Evolutionary conservation across 176 grass and related monocot species (phyloP), one percentile per base, ranked within the genome.

Genomic region (Phyllostachys edulis): DNA sequence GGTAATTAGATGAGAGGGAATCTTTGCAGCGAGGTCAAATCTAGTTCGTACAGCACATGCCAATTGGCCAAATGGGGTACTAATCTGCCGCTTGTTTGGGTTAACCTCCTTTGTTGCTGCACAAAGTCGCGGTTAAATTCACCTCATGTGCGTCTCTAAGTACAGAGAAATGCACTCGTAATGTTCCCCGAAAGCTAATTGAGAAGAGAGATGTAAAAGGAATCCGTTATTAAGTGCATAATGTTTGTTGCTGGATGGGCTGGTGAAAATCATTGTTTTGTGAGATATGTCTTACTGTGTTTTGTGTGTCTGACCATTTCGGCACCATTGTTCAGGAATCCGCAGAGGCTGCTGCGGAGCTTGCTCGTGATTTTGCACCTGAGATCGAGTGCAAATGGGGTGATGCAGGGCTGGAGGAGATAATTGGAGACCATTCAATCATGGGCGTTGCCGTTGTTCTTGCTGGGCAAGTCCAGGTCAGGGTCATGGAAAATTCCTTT

Each of bases 391-490:
- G 83, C 71, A 98, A 90, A 91, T 98, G 92, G 92, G 96, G 96
- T 69, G 96, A 98, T 36, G 85, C 80, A 0, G 96, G 96, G 2
- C 80, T 98, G 45, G 93, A 95, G 70, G 96, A 98, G 74, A 98
- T 98, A 74, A 90, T 98, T 63, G 76, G 67, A 66, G 93, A 98
- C 68, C 51, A 1, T 72, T 92, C 91, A 36, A 95, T 98, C 62
- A 24, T 83, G 18, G 96, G 87, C 45, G 96, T 98, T 49, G 96
- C 87, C 29, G 73, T 95, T 60, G 91, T 98, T 83, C 93, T 98
- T 69, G 87, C 93, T 73, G 93, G 90, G 11, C 93, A 95, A 93
- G 91, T 95, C 71, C 96, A 98, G 93, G 93, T 98, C 77, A 61
- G 80, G 38, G 9, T 62, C 80, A 78, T 52, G 1, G 14, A 83